These are phyloP conservation scores for Ophiostoma sp. DNA, from an alignment of 2,329 filamentous ascomycete genomes.

Conservation along the genomic window DNA sequence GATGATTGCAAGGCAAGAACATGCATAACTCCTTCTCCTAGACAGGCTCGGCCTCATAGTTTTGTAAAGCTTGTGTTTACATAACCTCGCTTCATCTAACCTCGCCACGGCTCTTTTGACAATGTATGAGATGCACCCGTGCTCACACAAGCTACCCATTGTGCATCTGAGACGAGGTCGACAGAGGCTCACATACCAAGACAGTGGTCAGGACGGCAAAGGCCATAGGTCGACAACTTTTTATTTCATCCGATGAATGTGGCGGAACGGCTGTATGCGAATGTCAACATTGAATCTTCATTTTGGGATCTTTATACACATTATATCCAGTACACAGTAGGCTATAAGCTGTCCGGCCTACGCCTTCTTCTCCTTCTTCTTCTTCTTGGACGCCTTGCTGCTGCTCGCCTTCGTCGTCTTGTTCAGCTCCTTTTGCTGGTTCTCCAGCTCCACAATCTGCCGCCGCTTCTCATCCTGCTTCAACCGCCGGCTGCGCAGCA, in stretches of 20 bases:
- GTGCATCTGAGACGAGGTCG: background rate
- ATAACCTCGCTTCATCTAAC: background rate
- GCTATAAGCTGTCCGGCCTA: slow-evolving; percentile 10
- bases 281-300: slow-evolving; percentile 5
- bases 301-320: slow-evolving; percentile 31
- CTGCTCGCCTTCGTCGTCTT: slow-evolving; percentile 12
- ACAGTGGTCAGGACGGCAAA: too few species aligned
- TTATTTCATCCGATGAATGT: background rate
- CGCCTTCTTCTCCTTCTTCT: slow-evolving; percentile 9
- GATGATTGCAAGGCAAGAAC: background rate
- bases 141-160: background rate
- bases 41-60: background rate
- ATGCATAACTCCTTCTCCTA: background rate
- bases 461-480: slow-evolving; percentile 22
- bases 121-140: background rate
- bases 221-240: too few species aligned
- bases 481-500: slow-evolving; percentile 35
- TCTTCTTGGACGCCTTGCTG: slow-evolving; percentile 5
- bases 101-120: background rate
- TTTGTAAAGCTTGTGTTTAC: background rate
- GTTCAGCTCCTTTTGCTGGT: slow-evolving; percentile 24
- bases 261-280: background rate
- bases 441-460: slow-evolving; percentile 24
- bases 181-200: background rate
- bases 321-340: slow-evolving; percentile 16